Percentiles rank a stretch among this genome's conserved stretches.
Conservation (phyloP, 1,284 basidiomycete species). For the Grifola frondosa region DNA sequence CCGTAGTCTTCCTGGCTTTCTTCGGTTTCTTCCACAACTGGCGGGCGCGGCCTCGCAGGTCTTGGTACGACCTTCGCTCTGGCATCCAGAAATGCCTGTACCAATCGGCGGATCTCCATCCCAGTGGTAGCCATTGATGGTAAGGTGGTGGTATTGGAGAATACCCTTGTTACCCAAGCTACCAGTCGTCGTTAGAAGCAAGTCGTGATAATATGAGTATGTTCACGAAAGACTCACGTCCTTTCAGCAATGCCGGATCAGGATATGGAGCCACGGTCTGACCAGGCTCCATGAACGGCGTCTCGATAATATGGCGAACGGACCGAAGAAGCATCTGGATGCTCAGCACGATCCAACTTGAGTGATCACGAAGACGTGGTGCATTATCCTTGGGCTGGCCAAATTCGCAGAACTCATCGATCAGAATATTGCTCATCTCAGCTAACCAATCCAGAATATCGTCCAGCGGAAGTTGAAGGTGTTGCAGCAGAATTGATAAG, state of each 20-base stretch:
- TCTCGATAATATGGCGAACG: constrained; percentile 60
- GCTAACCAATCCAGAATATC: constrained; percentile 68
- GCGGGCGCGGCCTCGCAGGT: constrained; percentile 39
- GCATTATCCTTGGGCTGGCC: constrained; percentile 12
- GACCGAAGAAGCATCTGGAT: constrained; percentile 60
- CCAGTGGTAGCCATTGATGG: constrained; percentile 41
- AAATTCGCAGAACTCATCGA: constrained; percentile 51
- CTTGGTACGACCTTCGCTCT: constrained; percentile 52
- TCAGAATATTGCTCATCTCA: constrained; percentile 59
- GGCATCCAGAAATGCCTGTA: constrained; percentile 67
- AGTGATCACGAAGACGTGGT: constrained; percentile 6
- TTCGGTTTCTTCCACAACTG: constrained; percentile 41
- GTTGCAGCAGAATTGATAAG: constrained; percentile 66
- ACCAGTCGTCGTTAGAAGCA: no score
- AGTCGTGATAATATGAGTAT: constrained; percentile 8
- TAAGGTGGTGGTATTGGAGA: constrained; percentile 45
- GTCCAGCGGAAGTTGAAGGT: constrained; percentile 54
- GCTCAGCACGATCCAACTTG: constrained; percentile 31
- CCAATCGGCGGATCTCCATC: constrained; percentile 55
- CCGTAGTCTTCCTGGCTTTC: constrained; percentile 81
- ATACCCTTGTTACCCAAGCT: constrained; percentile 67
- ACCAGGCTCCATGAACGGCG: constrained; percentile 42
- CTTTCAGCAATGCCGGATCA: constrained; percentile 60
- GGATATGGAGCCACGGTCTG: constrained; percentile 50
- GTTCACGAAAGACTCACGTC: constrained; percentile 44